These are phyloP conservation scores for Gynostemma pentaphyllum DNA, from an alignment of 306 rosid species.

Conservation along the genomic window DNA sequence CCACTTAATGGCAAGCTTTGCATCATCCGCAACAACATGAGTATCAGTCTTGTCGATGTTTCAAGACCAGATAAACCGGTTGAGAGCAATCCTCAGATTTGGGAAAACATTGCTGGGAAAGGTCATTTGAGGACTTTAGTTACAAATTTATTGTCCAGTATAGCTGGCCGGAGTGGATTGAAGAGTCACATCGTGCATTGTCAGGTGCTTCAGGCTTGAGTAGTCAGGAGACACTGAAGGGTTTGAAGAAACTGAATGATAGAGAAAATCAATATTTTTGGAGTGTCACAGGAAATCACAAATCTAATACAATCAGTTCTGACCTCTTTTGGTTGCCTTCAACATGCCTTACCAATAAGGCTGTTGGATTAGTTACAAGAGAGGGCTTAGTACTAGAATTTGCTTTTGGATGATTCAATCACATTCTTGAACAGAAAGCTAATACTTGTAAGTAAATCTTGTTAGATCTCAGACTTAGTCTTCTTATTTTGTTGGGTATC, in stretches of 20 bases:
- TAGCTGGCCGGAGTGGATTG: conserved; percentile 78
- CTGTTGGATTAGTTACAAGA: conserved; percentile 22
- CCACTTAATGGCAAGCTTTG: conserved; percentile 91
- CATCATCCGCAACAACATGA: conserved; percentile 94
- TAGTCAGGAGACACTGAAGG: background rate
- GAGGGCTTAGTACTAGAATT: conserved; percentile 14
- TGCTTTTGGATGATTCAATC: conserved; percentile 36
- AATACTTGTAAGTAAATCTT: conserved; percentile 52
- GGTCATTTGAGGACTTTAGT: conserved; percentile 74
- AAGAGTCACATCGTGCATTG: conserved; percentile 97
- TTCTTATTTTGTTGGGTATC: conserved; percentile 31
- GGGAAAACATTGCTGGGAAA: conserved; percentile 95
- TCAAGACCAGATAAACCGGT: conserved; percentile 53
- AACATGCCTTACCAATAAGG: conserved; percentile 9
- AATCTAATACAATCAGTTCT: conserved; percentile 7
- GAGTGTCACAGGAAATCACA: background rate
- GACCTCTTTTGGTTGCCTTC: conserved; percentile 15
- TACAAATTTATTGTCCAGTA: conserved; percentile 74
- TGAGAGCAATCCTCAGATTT: conserved; percentile 71
- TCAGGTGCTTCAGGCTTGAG: conserved; percentile 92
- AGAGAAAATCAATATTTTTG: conserved; percentile 7
- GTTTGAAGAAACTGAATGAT: conserved; percentile 7
- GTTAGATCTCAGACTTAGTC: conserved; percentile 27
- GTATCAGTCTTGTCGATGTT: conserved; percentile 88
- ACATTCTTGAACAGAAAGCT: conserved; percentile 45